phyloP scores from a whole-genome alignment of 805 yeast species.

The Metahyphopichia silvanorum region DNA sequence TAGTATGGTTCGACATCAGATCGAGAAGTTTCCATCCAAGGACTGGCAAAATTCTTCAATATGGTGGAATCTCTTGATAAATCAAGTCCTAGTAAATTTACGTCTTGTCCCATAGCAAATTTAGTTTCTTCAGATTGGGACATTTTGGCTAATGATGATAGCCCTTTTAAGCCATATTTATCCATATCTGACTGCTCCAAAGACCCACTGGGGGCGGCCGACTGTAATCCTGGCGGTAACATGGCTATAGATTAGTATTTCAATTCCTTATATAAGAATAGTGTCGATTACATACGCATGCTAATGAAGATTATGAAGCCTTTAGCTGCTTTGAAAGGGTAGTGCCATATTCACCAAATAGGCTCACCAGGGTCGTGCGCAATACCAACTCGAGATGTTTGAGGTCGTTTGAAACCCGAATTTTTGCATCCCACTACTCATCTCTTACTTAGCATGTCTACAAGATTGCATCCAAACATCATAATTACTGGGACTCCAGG shows the following conservation, averaged over 20 bases:
- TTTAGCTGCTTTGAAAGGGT: too few species aligned
- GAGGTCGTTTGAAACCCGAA: too few species aligned
- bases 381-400: too few species aligned
- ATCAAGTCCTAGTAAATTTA: slow-evolving; percentile 64
- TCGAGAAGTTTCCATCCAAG: slow-evolving; percentile 92
- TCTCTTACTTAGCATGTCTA: slow-evolving; percentile 15
- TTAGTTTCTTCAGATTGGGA: slow-evolving; percentile 61
- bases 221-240: slow-evolving; percentile 23
- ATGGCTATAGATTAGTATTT: slow-evolving; percentile 11
- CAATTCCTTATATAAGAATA: not conserved
- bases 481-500: slow-evolving; percentile 96
- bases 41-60: slow-evolving; percentile 73
- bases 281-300: not conserved
- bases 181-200: slow-evolving; percentile 44
- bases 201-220: too few species aligned
- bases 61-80: slow-evolving; percentile 47
- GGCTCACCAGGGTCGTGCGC: too few species aligned
- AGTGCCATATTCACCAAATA: too few species aligned
- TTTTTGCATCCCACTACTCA: not conserved
- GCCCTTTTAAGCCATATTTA: slow-evolving; percentile 65
- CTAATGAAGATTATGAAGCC: not conserved
- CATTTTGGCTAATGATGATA: slow-evolving; percentile 56
- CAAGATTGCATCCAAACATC: slow-evolving; percentile 61
- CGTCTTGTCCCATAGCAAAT: slow-evolving; percentile 73
- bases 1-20: slow-evolving; percentile 87